A percentile compares a stretch with the other conserved stretches of the same genome.
Conservation (phyloP, 1,284 basidiomycete species). For the Ganoderma resinaceum region DNA sequence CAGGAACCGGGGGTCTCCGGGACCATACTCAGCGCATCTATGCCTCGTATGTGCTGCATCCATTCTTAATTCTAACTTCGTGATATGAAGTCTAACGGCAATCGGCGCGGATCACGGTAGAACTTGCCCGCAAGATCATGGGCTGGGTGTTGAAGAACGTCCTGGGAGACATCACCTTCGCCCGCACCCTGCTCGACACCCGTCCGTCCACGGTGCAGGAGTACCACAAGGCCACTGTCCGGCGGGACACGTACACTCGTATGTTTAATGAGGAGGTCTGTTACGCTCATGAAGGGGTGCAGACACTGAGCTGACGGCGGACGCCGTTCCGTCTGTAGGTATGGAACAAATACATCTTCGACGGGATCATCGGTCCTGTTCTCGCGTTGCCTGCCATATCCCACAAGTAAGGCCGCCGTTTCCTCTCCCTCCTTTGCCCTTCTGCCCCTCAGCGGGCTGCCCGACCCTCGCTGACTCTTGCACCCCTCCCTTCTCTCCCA, state of each 20-base stretch:
- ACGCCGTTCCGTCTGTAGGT: conserved; percentile 50
- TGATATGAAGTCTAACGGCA: not conserved
- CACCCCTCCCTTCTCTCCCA: not conserved
- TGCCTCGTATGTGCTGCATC: conserved; percentile 40
- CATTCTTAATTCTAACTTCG: conserved; percentile 50
- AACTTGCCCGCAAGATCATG: conserved; percentile 18
- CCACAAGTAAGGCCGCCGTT: conserved; percentile 64
- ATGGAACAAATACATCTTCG: conserved; percentile 74
- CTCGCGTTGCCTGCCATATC: conserved; percentile 79
- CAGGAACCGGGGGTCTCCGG: conserved; percentile 27
- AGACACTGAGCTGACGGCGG: not conserved
- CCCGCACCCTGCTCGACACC: conserved; percentile 51
- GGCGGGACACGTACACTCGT: conserved; percentile 58
- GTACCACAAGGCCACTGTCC: conserved; percentile 54
- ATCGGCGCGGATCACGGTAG: not conserved
- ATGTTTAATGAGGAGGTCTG: conserved; percentile 66
- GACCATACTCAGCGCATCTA: not conserved
- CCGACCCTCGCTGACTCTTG: conserved; percentile 46
- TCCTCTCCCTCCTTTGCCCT: conserved; percentile 44
- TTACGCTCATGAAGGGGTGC: not conserved
- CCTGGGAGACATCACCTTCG: conserved; percentile 63
- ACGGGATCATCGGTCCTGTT: conserved; percentile 80
- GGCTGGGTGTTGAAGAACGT: conserved; percentile 57
- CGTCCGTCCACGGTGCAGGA: conserved; percentile 63
- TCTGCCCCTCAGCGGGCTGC: conserved; percentile 32